These are phyloP conservation scores for Marasmius sp. DNA, from an alignment of 1,284 basidiomycete species.

Conservation along the genomic window DNA sequence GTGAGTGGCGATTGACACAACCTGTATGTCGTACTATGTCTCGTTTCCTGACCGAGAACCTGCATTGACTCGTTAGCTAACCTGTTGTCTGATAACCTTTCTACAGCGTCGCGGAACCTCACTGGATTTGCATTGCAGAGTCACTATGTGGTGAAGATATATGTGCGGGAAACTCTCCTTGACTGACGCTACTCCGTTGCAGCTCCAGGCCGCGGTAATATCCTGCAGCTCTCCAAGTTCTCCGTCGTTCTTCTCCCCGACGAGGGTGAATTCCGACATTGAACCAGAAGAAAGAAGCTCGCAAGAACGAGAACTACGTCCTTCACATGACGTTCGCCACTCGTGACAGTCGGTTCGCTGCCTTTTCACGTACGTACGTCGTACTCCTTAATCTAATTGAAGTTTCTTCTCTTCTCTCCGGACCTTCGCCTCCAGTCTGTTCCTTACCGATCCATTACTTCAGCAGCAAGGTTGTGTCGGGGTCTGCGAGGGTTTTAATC, in stretches of 20 bases:
- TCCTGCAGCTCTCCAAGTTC: too few species aligned
- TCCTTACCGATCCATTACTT: background rate
- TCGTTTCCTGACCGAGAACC: background rate
- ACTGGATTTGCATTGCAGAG: too few species aligned
- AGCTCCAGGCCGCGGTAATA: too few species aligned
- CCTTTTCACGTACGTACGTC: too few species aligned
- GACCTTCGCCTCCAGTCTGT: background rate
- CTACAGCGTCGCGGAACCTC: too few species aligned
- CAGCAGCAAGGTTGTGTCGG: background rate
- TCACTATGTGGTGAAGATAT: too few species aligned
- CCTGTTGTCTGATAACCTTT: background rate
- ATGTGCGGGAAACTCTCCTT: too few species aligned
- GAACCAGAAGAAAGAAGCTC: background rate
- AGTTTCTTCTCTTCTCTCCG: constrained; percentile 6
- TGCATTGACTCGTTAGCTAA: background rate
- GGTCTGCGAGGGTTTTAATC: background rate
- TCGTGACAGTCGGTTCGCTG: too few species aligned
- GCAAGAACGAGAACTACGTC: background rate
- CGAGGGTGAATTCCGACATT: background rate
- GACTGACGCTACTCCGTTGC: too few species aligned
- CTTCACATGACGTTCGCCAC: background rate
- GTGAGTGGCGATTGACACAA: background rate
- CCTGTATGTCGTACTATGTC: background rate
- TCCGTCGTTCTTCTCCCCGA: background rate
- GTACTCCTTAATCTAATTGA: constrained; percentile 26